Base-by-base conservation (phyloP, 139 green algal species). In the Chlamydomonas urium region DNA sequence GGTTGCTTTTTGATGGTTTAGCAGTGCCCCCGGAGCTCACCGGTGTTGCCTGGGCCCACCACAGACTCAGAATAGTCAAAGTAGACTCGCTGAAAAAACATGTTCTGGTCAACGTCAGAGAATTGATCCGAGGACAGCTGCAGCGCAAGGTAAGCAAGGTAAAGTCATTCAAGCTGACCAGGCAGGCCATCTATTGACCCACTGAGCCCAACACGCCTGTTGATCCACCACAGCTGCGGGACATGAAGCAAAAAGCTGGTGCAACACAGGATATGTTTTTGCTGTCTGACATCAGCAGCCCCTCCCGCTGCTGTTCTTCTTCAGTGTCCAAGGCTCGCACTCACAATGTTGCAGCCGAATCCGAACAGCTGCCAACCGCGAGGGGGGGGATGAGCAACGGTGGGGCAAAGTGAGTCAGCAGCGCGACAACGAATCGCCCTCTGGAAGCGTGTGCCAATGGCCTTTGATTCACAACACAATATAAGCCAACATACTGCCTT, bases 291-390 rank as follows among this genome's bases (percentile, higher is more conserved):
- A 5, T 31, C 17, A 62, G 23, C 42, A 50, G 42, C 42, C 14
- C 42, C n/a, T n/a, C n/a, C n/a, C n/a, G 14, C 42, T 24, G 8
- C 14, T 24, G 42, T 8, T 50, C 42, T 24, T 24, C 42, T 50
- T 50, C 10, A 8, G 42, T 50, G 42, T 8, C 42, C 58, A 17
- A n/a, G 35, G 37, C 60, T 71, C 42, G 36, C 67, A 45, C 38
- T 62, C 50, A 90, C 28, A 26, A 93, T 90, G 75, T 93, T 93
- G 81, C 88, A 93, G 66, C 83, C 83, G 65, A 92, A 83, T 33
- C 87, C 89, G 56, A 87, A 91, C 33, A 93, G 76, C n/a, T n/a
- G n/a, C n/a, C 45, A 93, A 79, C 74, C 84, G 62, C 0, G 47
- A 4, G 29, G 26, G 4, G 8, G 32, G 57, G 26, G 57, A 26